These are phyloP conservation scores for Boletus pseudo-olivaceus DNA, from an alignment of 768 basidiomycete genomes.

Conservation along the genomic window DNA sequence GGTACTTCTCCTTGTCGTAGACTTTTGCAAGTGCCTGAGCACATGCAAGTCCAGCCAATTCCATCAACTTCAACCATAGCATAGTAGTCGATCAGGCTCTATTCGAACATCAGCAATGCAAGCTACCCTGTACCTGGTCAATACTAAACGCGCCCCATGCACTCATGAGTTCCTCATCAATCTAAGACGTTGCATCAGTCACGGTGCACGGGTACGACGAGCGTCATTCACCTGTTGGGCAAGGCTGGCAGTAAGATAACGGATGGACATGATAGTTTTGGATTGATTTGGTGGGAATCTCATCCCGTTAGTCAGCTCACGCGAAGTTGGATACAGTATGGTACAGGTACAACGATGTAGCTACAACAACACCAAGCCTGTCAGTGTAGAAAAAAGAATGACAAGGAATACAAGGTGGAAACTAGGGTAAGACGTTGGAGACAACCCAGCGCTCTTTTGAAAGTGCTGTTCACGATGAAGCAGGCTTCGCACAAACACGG, in stretches of 20 bases:
- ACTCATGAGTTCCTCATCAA: slow-evolving; percentile 94
- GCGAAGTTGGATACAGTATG: not conserved
- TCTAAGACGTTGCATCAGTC: slow-evolving; percentile 42
- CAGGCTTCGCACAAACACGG: slow-evolving; percentile 55
- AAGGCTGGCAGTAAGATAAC: slow-evolving; percentile 66
- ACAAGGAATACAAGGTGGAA: not conserved
- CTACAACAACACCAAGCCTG: not conserved
- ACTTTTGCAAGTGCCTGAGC: slow-evolving; percentile 83
- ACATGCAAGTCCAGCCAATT: slow-evolving; percentile 91
- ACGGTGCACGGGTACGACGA: not conserved
- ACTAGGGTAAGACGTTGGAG: not conserved
- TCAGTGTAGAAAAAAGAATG: not conserved
- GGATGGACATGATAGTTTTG: slow-evolving; percentile 43
- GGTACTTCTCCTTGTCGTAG: slow-evolving; percentile 65
- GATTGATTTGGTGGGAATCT: not conserved
- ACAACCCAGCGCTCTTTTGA: not conserved
- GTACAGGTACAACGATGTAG: slow-evolving; percentile 7
- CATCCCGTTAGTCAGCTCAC: not conserved
- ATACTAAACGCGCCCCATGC: slow-evolving; percentile 86
- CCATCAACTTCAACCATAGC: slow-evolving; percentile 71
- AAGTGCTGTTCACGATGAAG: slow-evolving; percentile 10
- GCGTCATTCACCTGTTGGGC: slow-evolving; percentile 62
- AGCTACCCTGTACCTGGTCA: slow-evolving; percentile 62
- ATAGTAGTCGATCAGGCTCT: not conserved
- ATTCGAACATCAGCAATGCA: not conserved